Evolutionary conservation across 441 rosid genomes (phyloP).

Genomic region (Populus hybrid): DNA sequence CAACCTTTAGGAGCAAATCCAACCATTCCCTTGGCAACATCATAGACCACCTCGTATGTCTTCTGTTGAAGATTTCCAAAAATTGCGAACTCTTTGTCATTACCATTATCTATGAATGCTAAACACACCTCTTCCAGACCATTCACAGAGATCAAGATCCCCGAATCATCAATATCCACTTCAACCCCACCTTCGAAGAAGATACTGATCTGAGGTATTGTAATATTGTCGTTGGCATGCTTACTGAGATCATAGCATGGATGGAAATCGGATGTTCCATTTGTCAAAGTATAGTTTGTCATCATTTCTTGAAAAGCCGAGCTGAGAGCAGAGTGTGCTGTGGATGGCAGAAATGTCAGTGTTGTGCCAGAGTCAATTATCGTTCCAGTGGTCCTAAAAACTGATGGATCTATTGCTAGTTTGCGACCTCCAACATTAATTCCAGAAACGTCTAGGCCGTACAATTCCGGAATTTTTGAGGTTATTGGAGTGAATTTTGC

Average conservation of each 20-base stretch:
- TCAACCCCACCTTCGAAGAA: slow-evolving; percentile 40
- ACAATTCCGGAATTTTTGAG: slow-evolving; percentile 40
- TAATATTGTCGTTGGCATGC: slow-evolving; percentile 21
- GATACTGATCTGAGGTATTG: slow-evolving; percentile 49
- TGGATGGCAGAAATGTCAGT: slow-evolving; percentile 36
- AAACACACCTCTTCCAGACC: slow-evolving; percentile 37
- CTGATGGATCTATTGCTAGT: slow-evolving; percentile 40
- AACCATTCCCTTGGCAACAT: slow-evolving; percentile 48
- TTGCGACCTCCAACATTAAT: slow-evolving; percentile 39
- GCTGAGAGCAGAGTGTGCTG: slow-evolving; percentile 46
- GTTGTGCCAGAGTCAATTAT: slow-evolving; percentile 62
- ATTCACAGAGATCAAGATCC: too few relatives aligned
- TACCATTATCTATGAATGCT: slow-evolving; percentile 62
- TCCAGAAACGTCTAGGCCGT: slow-evolving; percentile 46
- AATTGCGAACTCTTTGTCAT: slow-evolving; percentile 38
- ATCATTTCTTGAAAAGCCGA: slow-evolving; percentile 46
- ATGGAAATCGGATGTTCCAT: slow-evolving; percentile 46
- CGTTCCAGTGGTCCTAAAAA: slow-evolving; percentile 52
- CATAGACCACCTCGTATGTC: slow-evolving; percentile 70
- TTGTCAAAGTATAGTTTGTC: slow-evolving; percentile 51
- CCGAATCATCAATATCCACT: slow-evolving; percentile 23
- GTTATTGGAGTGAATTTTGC: slow-evolving; percentile 38
- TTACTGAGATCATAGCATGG: slow-evolving; percentile 75
- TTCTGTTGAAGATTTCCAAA: slow-evolving; percentile 76
- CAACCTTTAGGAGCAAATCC: slow-evolving; percentile 73